Evolutionary conservation across 2,329 filamentous ascomycete species (phyloP), one percentile per base, ranked within the genome.

Genomic region (Alternaria panax): DNA sequence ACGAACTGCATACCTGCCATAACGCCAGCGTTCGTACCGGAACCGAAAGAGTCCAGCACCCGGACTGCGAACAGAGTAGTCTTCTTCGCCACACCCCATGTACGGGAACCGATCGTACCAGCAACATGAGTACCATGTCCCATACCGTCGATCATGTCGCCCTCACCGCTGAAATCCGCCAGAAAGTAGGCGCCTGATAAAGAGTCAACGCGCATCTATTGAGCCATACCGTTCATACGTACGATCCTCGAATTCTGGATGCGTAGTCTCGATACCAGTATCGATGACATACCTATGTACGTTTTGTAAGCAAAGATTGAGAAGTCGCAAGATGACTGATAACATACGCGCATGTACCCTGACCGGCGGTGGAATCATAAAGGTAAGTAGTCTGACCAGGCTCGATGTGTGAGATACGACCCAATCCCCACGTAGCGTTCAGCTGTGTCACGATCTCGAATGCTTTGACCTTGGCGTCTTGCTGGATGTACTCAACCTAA

Each of bases 261-360:
- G 88, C 3, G 79, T 81, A 18, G 78, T 73, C 38, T 79, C 76
- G 72, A 90, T 85, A 61, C 88, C 88, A 6, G 88, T 89, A 74
- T 90, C 88, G 27, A 90, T 82, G 20, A 90, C 79, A 71, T 86
- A 91, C 25, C 55, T 57, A 20, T 0, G 7, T 14, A 18, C 11
- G n/a, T 2, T 45, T 11, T 53, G 32, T 53, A 14, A 57, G 25
- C 20, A 1, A 28, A 28, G 2, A 30, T 27, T 20, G 16, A 3
- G 20, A 0, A 42, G 2, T 11, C 6, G 3, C 11, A 3, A 24
- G 7, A 24, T 12, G 11, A 9, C 30, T 20, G 5, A 12, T 18
- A 34, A 53, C 48, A 24, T 54, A 57, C 41, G 82, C 85, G 20
- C 84, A 88, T 67, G 73, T 74, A 16, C 74, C 73, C 27, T 68